These are phyloP conservation scores for Elongisporangium anandrum DNA, from an alignment of 352 stramenopile genomes.

Conservation along the genomic window DNA sequence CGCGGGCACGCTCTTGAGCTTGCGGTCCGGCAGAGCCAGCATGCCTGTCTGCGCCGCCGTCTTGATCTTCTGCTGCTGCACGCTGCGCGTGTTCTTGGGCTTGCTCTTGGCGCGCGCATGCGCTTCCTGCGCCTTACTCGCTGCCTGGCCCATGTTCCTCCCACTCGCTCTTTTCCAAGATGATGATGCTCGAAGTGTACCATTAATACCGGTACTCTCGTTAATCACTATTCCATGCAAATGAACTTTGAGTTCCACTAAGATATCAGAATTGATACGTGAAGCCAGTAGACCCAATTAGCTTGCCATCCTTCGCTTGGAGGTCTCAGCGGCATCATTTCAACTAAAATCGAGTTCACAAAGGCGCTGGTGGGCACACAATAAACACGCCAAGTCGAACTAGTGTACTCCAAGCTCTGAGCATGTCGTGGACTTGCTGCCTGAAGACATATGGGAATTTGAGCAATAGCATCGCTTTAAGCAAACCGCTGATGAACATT, in stretches of 20 bases:
- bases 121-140: slow-evolving; percentile 63
- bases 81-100: slow-evolving; percentile 68
- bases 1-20: slow-evolving; percentile 66
- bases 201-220: too few species aligned
- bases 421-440: too few species aligned
- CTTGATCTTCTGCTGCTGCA: slow-evolving; percentile 79
- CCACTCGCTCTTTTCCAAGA: too few species aligned
- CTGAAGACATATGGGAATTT: too few species aligned
- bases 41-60: slow-evolving; percentile 54
- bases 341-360: slow-evolving; percentile 7
- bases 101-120: slow-evolving; percentile 72
- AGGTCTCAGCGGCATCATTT: slow-evolving; percentile 9
- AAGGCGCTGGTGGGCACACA: too few species aligned
- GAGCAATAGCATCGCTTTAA: too few species aligned
- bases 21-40: slow-evolving; percentile 64
- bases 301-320: slow-evolving; percentile 7
- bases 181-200: too few species aligned
- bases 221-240: too few species aligned
- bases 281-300: slow-evolving; percentile 28
- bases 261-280: slow-evolving; percentile 13
- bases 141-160: slow-evolving; percentile 49
- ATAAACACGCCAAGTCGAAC: too few species aligned
- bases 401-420: too few species aligned
- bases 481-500: too few species aligned
- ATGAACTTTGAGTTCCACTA: too few species aligned